Conservation (phyloP, 805 yeast species). For the Pichia californica region DNA sequence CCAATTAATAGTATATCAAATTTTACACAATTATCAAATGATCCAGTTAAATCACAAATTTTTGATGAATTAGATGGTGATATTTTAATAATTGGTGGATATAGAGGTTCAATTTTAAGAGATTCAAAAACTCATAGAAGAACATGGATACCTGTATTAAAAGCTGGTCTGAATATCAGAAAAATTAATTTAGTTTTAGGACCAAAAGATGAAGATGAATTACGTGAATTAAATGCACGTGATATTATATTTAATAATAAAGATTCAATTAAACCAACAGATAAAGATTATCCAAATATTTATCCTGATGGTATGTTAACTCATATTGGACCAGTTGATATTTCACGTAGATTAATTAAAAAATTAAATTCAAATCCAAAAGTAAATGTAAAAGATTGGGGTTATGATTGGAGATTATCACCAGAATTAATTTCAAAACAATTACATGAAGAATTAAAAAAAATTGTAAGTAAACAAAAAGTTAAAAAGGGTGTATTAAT, state of each 20-base stretch:
- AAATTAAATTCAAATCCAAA: constrained; percentile 49
- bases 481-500: constrained; percentile 54
- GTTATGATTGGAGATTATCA: constrained; percentile 92
- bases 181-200: constrained; percentile 69
- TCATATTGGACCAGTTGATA: constrained; percentile 84
- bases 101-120: constrained; percentile 73
- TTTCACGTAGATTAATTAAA: constrained; percentile 55
- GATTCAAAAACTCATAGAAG: constrained; percentile 58
- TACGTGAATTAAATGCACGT: constrained; percentile 32
- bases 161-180: constrained; percentile 73
- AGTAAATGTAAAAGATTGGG: constrained; percentile 62
- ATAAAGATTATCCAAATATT: constrained; percentile 24
- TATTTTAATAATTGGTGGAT: constrained; percentile 79
- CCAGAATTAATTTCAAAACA: constrained; percentile 47
- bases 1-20: constrained; percentile 5
- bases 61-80: constrained; percentile 69
- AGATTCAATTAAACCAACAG: background rate
- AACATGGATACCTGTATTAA: constrained; percentile 76
- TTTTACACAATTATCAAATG: background rate
- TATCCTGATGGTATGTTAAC: constrained; percentile 72
- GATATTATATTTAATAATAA: constrained; percentile 19
- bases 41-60: constrained; percentile 31
- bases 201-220: constrained; percentile 65
- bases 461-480: constrained; percentile 33
- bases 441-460: constrained; percentile 41